Evolutionary conservation across 257 asterid genomes (phyloP).

Genomic region (Gentiana straminea): DNA sequence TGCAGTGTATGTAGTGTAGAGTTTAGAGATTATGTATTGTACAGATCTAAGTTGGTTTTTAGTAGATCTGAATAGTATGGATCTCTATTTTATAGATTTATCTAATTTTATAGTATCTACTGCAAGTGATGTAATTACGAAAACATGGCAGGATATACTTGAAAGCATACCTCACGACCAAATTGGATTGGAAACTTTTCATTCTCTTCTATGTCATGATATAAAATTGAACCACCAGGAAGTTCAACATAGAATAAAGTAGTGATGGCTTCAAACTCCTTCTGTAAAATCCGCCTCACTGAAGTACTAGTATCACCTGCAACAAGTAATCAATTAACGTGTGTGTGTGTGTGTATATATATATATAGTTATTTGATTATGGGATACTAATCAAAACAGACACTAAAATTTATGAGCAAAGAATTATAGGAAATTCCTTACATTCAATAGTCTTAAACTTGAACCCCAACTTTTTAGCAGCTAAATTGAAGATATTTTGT

Average conservation of each 20-base stretch:
- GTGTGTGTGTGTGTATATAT: no score
- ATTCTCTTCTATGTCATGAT: constrained; percentile 61
- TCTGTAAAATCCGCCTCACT: constrained; percentile 44
- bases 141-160: background rate
- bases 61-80: no score
- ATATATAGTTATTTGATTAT: no score
- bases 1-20: no score
- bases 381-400: no score
- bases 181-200: constrained; percentile 84
- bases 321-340: constrained; percentile 11
- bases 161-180: constrained; percentile 79
- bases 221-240: constrained; percentile 70
- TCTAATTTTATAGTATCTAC: no score
- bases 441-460: constrained; percentile 48
- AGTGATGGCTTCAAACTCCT: constrained; percentile 42
- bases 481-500: constrained; percentile 68
- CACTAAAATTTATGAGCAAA: background rate
- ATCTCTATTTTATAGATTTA: no score
- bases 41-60: no score
- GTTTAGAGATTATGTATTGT: no score
- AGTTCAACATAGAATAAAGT: constrained; percentile 86
- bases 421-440: constrained; percentile 20
- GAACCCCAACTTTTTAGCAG: constrained; percentile 85
- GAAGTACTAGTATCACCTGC: constrained; percentile 45
- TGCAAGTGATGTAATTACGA: background rate